Conservation (phyloP, 768 basidiomycete species). For the Tricholoma saponaceum region DNA sequence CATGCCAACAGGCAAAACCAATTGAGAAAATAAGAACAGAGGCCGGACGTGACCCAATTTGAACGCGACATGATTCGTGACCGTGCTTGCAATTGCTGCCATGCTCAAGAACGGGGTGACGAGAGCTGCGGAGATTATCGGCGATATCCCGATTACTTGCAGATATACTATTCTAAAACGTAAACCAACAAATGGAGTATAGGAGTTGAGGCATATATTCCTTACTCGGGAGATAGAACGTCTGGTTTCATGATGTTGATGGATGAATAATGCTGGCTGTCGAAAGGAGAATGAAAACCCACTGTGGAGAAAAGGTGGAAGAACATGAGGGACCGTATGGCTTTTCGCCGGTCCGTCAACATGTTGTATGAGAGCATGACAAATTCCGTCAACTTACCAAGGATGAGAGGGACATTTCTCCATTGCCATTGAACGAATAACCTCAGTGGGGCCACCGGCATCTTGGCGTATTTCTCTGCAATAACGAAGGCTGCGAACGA, state of each 20-base stretch:
- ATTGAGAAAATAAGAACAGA: slow-evolving; percentile 10
- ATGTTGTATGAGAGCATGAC: background rate
- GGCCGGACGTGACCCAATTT: slow-evolving; percentile 12
- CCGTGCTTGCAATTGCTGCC: slow-evolving; percentile 16
- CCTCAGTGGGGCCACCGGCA: slow-evolving; percentile 18
- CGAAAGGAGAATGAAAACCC: slow-evolving; percentile 3
- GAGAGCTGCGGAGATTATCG: slow-evolving; percentile 16
- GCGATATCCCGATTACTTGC: slow-evolving; percentile 18
- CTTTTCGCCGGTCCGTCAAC: slow-evolving; percentile 4
- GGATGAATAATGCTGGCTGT: background rate
- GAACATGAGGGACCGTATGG: slow-evolving; percentile 17
- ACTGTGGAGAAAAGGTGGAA: slow-evolving; percentile 21
- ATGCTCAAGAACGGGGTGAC: slow-evolving; percentile 19
- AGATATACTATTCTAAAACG: slow-evolving; percentile 14
- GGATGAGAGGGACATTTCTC: slow-evolving; percentile 23
- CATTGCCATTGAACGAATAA: slow-evolving; percentile 22
- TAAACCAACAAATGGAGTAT: slow-evolving; percentile 1
- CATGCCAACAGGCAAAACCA: slow-evolving; percentile 18
- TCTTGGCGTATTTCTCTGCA: slow-evolving; percentile 16
- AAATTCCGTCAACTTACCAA: slow-evolving; percentile 10
- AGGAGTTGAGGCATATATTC: background rate
- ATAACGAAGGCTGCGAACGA: slow-evolving; percentile 17
- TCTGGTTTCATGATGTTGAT: slow-evolving; percentile 10
- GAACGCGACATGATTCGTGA: slow-evolving; percentile 11
- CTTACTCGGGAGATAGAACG: slow-evolving; percentile 23